These are phyloP conservation scores for Corchorus capsularis DNA, from an alignment of 345 rosid genomes.

Conservation along the genomic window DNA sequence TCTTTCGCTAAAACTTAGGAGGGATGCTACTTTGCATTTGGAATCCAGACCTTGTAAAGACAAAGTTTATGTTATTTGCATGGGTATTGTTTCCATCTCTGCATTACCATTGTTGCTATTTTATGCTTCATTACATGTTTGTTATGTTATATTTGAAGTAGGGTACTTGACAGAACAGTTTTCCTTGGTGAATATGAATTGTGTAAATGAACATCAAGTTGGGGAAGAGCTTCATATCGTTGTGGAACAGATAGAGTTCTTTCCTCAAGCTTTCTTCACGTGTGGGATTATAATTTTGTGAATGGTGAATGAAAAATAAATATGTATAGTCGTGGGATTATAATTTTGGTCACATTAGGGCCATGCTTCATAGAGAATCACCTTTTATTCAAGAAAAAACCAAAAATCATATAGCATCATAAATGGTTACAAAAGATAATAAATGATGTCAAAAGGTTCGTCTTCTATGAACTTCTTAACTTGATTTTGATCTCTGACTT, in stretches of 20 bases:
- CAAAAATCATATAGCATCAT: neutral
- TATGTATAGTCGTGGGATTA: too few species aligned
- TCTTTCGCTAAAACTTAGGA: neutral
- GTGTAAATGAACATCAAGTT: neutral
- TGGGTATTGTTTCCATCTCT: slow-evolving; percentile 1
- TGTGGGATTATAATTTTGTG: neutral
- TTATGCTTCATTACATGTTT: neutral
- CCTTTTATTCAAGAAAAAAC: neutral
- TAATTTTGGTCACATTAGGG: neutral
- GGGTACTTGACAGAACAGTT: neutral
- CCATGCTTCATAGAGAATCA: neutral
- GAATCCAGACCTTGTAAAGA: slow-evolving; percentile 12
- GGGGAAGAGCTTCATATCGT: too few species aligned
- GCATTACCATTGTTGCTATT: neutral
- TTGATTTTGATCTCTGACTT: slow-evolving; percentile 37
- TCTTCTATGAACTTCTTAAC: slow-evolving; percentile 26
- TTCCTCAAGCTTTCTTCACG: too few species aligned
- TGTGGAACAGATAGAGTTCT: too few species aligned
- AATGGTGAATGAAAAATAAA: neutral
- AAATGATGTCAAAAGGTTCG: neutral
- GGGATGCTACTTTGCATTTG: neutral
- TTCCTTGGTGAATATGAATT: neutral
- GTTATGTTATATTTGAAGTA: neutral
- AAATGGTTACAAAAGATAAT: neutral
- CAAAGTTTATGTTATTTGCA: slow-evolving; percentile 12